These are phyloP conservation scores for button mushroom (Agaricus bisporus) DNA, from an alignment of 768 basidiomycete genomes.

Conservation along the genomic window DNA sequence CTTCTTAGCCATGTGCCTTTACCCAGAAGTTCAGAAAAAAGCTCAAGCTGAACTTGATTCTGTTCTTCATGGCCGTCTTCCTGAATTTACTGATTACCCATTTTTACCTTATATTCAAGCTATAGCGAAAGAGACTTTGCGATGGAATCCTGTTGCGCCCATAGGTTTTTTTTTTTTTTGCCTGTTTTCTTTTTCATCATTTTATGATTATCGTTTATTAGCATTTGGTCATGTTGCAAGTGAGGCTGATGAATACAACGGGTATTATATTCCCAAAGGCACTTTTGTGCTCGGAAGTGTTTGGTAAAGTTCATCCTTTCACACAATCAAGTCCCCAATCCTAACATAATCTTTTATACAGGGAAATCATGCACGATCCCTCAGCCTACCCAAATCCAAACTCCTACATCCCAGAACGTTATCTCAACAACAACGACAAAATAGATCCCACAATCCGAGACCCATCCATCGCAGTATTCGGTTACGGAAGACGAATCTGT, in stretches of 20 bases:
- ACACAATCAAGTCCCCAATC: neutral
- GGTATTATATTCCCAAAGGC: constrained; percentile 31
- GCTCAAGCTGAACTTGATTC: constrained; percentile 14
- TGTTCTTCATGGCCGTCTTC: constrained; percentile 23
- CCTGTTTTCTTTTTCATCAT: neutral
- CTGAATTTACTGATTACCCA: constrained; percentile 19
- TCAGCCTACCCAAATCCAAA: constrained; percentile 24
- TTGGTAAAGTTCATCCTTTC: constrained; percentile 13
- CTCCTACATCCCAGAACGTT: constrained; percentile 27
- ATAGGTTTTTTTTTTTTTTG: constrained; percentile 13
- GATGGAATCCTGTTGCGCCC: constrained; percentile 28
- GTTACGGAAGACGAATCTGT: constrained; percentile 19
- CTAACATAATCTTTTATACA: neutral
- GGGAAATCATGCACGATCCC: constrained; percentile 23
- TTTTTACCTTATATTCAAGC: constrained; percentile 28
- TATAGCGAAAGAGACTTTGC: constrained; percentile 28
- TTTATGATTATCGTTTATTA: neutral
- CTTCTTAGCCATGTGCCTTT: constrained; percentile 15
- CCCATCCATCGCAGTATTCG: constrained; percentile 12
- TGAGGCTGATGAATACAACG: constrained; percentile 27
- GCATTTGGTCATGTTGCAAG: constrained; percentile 14
- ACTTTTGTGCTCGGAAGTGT: constrained; percentile 17
- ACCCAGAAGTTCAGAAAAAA: constrained; percentile 13
- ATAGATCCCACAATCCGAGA: constrained; percentile 12
- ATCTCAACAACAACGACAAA: constrained; percentile 15